Percentiles rank a stretch among this genome's conserved stretches.
Evolutionary conservation across 805 yeast species (phyloP).

Genomic region (Kuraishia cidri): DNA sequence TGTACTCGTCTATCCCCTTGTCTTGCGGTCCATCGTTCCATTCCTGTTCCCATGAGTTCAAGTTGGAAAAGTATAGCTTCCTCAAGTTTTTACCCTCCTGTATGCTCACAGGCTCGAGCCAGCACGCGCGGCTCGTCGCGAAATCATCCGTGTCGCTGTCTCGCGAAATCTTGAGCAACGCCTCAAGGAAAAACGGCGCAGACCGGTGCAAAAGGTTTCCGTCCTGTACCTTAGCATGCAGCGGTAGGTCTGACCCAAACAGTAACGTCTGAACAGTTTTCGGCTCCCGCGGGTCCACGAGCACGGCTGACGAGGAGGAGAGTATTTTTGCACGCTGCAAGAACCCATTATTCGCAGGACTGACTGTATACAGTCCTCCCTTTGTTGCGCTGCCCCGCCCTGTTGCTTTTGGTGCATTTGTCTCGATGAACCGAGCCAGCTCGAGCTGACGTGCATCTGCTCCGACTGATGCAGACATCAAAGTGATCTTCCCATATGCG

Average conservation of each 20-base stretch:
- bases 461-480: too few relatives aligned
- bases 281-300: neutral
- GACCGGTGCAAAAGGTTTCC: too few relatives aligned
- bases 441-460: neutral
- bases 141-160: too few relatives aligned
- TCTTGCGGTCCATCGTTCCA: too few relatives aligned
- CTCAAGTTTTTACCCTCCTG: too few relatives aligned
- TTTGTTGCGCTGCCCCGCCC: neutral
- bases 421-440: neutral
- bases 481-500: too few relatives aligned
- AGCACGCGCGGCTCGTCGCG: too few relatives aligned
- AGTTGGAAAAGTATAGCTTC: too few relatives aligned
- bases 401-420: neutral
- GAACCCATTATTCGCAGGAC: neutral
- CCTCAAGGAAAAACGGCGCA: too few relatives aligned
- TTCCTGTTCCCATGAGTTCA: too few relatives aligned
- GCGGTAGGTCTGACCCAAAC: neutral
- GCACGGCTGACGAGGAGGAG: neutral
- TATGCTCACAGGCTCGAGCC: neutral
- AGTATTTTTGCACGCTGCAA: neutral
- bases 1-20: too few relatives aligned
- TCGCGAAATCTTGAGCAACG: too few relatives aligned
- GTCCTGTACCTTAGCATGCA: neutral
- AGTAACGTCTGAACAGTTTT: neutral
- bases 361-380: constrained; percentile 1